Base-by-base conservation (phyloP, 306 rosid species). In the Quercus glauca region DNA sequence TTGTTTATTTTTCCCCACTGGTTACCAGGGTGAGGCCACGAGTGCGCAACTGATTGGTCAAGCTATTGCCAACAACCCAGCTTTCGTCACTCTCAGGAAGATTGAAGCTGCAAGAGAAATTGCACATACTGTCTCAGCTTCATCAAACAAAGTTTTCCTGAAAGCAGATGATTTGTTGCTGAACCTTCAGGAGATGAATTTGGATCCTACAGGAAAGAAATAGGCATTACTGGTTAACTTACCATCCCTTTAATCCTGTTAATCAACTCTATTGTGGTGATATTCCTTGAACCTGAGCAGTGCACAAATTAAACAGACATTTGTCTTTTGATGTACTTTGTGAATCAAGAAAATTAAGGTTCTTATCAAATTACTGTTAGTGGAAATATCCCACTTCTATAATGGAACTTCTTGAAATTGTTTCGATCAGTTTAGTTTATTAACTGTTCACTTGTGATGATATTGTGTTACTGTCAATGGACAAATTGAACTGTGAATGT, bases 51-150 rank as follows among this genome's bases (percentile, higher is more conserved):
- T 93, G 81, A 91, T 95, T 14, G 97, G 97, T 49, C 82, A 91
- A 85, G 94, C 98, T n/a, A 92, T 91, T 53, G 85, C 98, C 75
- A 87, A 88, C 75, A 95, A 95, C 76, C 89, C 94, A 21, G 94
- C 97, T 10, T 93, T 93, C 69, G 83, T 90, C 85, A 88, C 94
- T 20, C 86, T 89, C 68, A 89, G 97, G 91, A 95, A 90, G 89
- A 95, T 95, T 41, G 99, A 95, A 87, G 97, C 97, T 17, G 91
- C 94, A 1, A 89, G 99, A 75, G 99, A 93, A 55, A 95, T 91
- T 25, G 98, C 98, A 0, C 92, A 79, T 26, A 86, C 90, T 1
- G 78, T 95, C 71, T 78, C 99, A 41, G 79, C 79, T 52, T 84
- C 94, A 23, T 77, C 88, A 65, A 95, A 91, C 85, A 91, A 83